phyloP scores from a whole-genome alignment of 129 eudicot genomes.

The Artemisia tridentata region DNA sequence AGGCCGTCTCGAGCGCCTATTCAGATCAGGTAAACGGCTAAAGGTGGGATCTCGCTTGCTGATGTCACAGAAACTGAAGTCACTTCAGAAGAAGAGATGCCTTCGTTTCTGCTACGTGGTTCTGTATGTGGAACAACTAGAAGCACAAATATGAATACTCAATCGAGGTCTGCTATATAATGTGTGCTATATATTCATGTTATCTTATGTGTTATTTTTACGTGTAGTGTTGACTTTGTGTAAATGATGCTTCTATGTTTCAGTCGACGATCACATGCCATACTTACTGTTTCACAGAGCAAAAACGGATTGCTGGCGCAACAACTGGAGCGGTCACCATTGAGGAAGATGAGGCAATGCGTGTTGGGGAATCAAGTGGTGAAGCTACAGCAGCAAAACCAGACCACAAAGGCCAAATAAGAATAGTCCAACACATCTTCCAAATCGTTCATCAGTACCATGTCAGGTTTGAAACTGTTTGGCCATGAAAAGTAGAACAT shows the following conservation, averaged over 20 bases:
- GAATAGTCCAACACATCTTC: too few species aligned
- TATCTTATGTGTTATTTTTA: conserved; percentile 12
- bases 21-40: too few species aligned
- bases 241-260: conserved; percentile 9
- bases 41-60: conserved; percentile 89
- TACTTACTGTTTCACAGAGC: conserved; percentile 84
- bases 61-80: conserved; percentile 96
- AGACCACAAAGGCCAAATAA: too few species aligned
- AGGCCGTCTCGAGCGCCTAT: too few species aligned
- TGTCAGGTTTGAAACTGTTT: too few species aligned
- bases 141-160: conserved; percentile 95
- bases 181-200: not conserved
- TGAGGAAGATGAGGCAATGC: too few species aligned
- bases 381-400: too few species aligned
- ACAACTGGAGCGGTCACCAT: conserved; percentile 38
- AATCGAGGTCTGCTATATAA: conserved; percentile 63
- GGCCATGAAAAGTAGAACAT: too few species aligned
- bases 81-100: conserved; percentile 84
- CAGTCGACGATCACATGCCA: conserved; percentile 91
- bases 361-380: too few species aligned
- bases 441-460: too few species aligned
- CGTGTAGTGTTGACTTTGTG: conserved; percentile 9
- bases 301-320: conserved; percentile 41
- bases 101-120: conserved; percentile 72
- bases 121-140: conserved; percentile 79